Evolutionary conservation across 345 rosid species (phyloP).

Genomic region (Gossypium mustelinum): DNA sequence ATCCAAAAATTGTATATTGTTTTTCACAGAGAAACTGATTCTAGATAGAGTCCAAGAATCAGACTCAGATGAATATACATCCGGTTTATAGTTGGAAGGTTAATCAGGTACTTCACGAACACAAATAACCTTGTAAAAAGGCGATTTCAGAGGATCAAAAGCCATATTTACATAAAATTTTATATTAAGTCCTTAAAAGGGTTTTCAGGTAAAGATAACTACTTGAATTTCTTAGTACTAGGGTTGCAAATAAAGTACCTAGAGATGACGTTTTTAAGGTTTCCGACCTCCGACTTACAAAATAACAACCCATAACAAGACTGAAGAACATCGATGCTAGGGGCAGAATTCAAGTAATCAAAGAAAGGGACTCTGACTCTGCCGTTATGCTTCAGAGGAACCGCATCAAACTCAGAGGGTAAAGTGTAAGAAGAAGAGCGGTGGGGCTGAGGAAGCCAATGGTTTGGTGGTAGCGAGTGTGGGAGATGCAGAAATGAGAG

Average conservation of each 20-base stretch:
- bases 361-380: background rate
- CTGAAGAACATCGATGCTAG: background rate
- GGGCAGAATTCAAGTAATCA: background rate
- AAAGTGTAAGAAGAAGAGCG: background rate
- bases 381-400: background rate
- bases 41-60: background rate
- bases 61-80: slow-evolving; percentile 1
- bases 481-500: background rate
- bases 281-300: background rate
- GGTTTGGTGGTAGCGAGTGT: background rate
- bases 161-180: background rate
- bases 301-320: background rate
- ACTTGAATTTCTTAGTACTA: background rate
- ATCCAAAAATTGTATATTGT: background rate
- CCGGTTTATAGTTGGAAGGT: background rate
- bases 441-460: background rate
- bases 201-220: background rate
- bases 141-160: slow-evolving; percentile 7
- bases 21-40: background rate
- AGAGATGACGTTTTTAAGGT: background rate
- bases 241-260: background rate
- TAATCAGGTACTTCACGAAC: background rate
- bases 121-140: background rate
- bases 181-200: background rate
- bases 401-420: background rate